Conservation (phyloP, 352 stramenopile species). For the Pythium rhizo-oryzae region DNA sequence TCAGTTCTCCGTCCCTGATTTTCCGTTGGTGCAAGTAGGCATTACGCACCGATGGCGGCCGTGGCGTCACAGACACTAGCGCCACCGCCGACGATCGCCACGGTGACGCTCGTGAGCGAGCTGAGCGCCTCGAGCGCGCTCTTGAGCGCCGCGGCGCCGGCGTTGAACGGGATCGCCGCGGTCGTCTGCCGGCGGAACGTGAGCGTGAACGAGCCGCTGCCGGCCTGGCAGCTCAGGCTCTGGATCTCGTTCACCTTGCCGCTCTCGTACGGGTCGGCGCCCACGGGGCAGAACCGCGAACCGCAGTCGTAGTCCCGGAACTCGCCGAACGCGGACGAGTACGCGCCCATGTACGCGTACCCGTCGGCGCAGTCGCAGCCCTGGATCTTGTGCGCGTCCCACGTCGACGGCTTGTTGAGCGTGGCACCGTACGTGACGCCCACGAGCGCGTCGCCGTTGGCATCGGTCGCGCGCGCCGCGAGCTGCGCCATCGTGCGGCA, state of each 20-base stretch:
- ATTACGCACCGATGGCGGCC: constrained; percentile 44
- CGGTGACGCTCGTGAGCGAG: constrained; percentile 50
- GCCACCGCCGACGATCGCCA: constrained; percentile 49
- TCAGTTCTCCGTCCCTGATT: not conserved
- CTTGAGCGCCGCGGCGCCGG: constrained; percentile 42
- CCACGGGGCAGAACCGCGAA: constrained; percentile 82
- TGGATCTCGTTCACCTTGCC: constrained; percentile 77
- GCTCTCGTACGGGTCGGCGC: constrained; percentile 81
- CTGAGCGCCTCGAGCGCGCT: constrained; percentile 54
- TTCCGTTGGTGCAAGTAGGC: too few species aligned
- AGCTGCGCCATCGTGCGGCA: constrained; percentile 82
- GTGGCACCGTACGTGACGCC: constrained; percentile 71
- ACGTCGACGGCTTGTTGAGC: constrained; percentile 58
- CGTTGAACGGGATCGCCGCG: constrained; percentile 50
- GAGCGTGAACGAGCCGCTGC: constrained; percentile 63
- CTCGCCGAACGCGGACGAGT: constrained; percentile 54
- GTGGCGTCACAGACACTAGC: constrained; percentile 41
- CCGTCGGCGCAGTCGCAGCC: constrained; percentile 73
- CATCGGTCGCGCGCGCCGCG: constrained; percentile 36
- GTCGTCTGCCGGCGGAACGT: constrained; percentile 75
- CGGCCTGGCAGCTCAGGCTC: constrained; percentile 52
- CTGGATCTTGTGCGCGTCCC: constrained; percentile 87
- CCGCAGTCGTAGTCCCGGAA: constrained; percentile 74
- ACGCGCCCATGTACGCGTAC: constrained; percentile 65
- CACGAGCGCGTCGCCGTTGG: constrained; percentile 37